A percentile compares a stretch with the other conserved stretches of the same genome.
Conservation (phyloP, 768 basidiomycete genomes). For the Russula abietina region DNA sequence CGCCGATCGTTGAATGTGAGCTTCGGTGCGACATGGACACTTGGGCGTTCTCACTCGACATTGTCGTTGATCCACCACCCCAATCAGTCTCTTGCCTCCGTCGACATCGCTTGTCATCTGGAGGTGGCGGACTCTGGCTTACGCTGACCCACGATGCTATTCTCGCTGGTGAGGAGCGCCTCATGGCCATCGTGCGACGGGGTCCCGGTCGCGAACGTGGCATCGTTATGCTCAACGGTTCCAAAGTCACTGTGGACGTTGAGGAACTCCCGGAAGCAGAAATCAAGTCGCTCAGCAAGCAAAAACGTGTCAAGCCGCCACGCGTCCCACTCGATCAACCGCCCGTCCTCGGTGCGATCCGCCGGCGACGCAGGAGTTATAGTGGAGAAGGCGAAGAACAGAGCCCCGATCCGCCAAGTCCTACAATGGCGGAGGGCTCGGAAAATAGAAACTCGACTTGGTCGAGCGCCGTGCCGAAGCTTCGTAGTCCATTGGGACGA, state of each 20-base stretch:
- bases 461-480: constrained; percentile 51
- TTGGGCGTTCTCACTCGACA: constrained; percentile 78
- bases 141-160: constrained; percentile 82
- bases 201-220: constrained; percentile 69
- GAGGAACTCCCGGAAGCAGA: constrained; percentile 86
- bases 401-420: constrained; percentile 22
- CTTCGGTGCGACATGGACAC: constrained; percentile 88
- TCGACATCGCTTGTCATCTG: constrained; percentile 76
- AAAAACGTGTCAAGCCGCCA: constrained; percentile 79
- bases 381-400: constrained; percentile 43
- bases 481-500: constrained; percentile 61
- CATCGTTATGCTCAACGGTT: constrained; percentile 83
- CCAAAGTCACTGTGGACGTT: constrained; percentile 74
- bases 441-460: constrained; percentile 34
- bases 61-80: constrained; percentile 91
- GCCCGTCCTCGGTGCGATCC: constrained; percentile 66
- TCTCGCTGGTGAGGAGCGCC: constrained; percentile 70
- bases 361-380: constrained; percentile 56
- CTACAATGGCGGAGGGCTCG: constrained; percentile 16
- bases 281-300: constrained; percentile 72
- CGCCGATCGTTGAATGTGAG: constrained; percentile 76
- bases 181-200: constrained; percentile 67
- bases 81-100: constrained; percentile 74
- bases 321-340: constrained; percentile 93
- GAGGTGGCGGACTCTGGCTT: constrained; percentile 92